These are phyloP conservation scores for Penicillium sp. DNA, from an alignment of 2,329 filamentous ascomycete species.

Conservation along the genomic window DNA sequence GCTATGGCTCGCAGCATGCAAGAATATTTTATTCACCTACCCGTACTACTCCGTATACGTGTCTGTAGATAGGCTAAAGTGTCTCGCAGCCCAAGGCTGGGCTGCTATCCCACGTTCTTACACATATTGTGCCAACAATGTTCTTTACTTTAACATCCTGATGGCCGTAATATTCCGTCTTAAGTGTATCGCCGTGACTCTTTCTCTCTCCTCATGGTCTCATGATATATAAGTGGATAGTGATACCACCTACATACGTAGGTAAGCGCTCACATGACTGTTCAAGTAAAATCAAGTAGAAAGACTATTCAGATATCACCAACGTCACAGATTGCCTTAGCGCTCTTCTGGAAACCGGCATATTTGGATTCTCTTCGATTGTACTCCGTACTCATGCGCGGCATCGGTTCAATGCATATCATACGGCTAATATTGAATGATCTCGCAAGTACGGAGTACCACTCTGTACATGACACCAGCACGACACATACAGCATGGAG, in stretches of 20 bases:
- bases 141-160: not conserved
- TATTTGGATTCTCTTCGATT: not conserved
- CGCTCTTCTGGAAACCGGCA: not conserved
- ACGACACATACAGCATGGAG: not conserved
- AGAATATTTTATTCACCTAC: not conserved
- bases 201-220: not conserved
- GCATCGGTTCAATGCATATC: not conserved
- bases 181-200: not conserved
- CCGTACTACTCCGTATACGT: not conserved
- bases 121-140: not conserved
- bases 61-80: not conserved
- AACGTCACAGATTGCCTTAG: not conserved
- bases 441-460: no score
- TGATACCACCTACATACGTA: not conserved
- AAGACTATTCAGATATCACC: not conserved
- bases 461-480: not conserved
- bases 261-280: not conserved
- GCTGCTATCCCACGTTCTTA: not conserved
- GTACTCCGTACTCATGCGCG: not conserved
- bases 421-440: not conserved
- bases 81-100: no score
- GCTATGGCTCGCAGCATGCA: slow-evolving; percentile 10
- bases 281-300: not conserved
- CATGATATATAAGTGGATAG: not conserved
- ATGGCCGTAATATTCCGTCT: not conserved